Conservation (phyloP, 495 filamentous ascomycete genomes). For the Penicilliopsis zonata region DNA sequence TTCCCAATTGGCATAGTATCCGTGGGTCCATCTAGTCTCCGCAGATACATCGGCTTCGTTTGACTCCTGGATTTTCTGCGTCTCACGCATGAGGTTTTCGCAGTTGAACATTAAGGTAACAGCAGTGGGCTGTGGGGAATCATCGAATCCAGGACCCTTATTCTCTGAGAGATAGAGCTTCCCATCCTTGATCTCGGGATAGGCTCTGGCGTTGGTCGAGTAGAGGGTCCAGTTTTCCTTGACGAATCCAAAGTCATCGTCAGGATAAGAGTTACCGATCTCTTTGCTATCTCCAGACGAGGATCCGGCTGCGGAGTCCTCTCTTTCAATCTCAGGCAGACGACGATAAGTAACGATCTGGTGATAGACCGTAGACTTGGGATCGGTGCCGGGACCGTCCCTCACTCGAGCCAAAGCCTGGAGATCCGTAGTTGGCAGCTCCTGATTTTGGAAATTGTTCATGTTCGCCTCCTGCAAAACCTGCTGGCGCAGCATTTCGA, state of each 20-base stretch:
- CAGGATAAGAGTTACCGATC: background rate
- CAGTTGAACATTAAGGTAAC: no score
- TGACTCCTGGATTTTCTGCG: no score
- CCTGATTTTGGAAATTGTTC: conserved; percentile 4
- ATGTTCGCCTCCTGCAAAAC: conserved; percentile 7
- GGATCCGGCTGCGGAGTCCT: no score
- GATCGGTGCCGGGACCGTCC: conserved; percentile 12
- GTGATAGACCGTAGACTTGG: conserved; percentile 5
- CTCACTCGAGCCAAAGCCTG: conserved; percentile 9
- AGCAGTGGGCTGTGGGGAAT: no score
- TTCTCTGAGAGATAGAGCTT: background rate
- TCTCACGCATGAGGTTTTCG: no score
- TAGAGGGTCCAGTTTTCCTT: conserved; percentile 6
- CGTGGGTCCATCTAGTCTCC: conserved; percentile 5
- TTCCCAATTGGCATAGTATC: conserved; percentile 9
- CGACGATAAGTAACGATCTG: conserved; percentile 5
- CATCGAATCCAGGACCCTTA: no score
- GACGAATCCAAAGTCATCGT: no score
- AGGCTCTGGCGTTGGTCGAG: conserved; percentile 3
- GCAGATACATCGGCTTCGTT: background rate
- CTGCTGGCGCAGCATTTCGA: conserved; percentile 7
- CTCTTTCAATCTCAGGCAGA: no score
- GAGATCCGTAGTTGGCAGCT: conserved; percentile 5
- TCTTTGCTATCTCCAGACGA: background rate
- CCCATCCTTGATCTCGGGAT: conserved; percentile 9